phyloP scores from a whole-genome alignment of 1,284 basidiomycete species.

The Rhodotorula sp. region DNA sequence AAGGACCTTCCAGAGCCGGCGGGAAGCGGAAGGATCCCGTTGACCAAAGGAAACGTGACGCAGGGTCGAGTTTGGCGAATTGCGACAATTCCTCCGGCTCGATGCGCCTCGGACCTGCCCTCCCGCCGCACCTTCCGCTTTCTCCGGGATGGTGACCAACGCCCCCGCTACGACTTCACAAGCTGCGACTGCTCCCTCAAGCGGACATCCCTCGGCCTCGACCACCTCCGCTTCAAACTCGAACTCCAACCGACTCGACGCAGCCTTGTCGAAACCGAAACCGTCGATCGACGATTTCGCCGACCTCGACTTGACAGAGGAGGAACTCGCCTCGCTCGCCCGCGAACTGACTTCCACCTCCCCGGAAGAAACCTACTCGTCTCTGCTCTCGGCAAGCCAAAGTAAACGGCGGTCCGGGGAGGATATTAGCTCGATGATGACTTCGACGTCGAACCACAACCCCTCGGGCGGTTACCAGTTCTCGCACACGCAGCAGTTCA shows the following conservation, averaged over 20 bases:
- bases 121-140: not conserved
- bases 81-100: slow-evolving; percentile 32
- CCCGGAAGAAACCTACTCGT: slow-evolving; percentile 20
- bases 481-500: slow-evolving; percentile 3
- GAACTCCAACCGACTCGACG: not conserved
- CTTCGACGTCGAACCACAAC: not conserved
- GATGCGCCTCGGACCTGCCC: slow-evolving; percentile 2
- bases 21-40: too few species aligned
- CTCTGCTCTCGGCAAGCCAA: slow-evolving; percentile 8
- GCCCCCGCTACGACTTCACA: not conserved
- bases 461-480: not conserved
- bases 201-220: not conserved
- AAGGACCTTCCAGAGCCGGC: too few species aligned
- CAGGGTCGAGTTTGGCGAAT: slow-evolving; percentile 41
- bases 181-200: not conserved
- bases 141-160: not conserved
- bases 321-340: slow-evolving; percentile 34
- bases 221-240: not conserved
- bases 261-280: not conserved
- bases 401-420: not conserved
- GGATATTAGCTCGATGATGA: not conserved
- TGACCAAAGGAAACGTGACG: too few species aligned
- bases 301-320: slow-evolving; percentile 24
- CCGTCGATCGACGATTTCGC: slow-evolving; percentile 38
- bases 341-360: slow-evolving; percentile 10